A percentile compares a stretch with the other conserved stretches of the same genome.
Conservation (phyloP, 257 asterid genomes). For the Solanum dulcamara region DNA sequence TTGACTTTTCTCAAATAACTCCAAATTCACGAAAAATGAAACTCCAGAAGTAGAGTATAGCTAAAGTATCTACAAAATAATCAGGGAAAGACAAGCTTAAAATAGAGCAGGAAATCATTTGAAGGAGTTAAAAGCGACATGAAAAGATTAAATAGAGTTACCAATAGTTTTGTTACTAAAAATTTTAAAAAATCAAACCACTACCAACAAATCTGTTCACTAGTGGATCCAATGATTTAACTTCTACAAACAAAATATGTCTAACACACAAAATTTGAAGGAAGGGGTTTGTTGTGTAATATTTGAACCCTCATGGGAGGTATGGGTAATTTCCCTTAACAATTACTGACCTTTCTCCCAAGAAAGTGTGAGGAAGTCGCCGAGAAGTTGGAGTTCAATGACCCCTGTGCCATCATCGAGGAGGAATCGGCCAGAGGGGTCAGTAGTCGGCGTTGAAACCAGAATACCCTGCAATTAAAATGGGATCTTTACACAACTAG, state of each 20-base stretch:
- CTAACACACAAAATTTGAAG: neutral
- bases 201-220: neutral
- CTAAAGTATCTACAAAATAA: neutral
- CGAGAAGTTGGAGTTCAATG: conserved; percentile 34
- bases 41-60: neutral
- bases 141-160: neutral
- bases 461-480: conserved; percentile 46
- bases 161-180: neutral
- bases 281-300: neutral
- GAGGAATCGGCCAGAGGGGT: conserved; percentile 17
- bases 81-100: neutral
- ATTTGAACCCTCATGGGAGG: neutral
- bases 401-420: conserved; percentile 78
- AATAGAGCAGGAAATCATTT: neutral
- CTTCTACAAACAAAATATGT: neutral
- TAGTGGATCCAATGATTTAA: neutral
- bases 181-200: neutral
- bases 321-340: neutral
- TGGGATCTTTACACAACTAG: neutral
- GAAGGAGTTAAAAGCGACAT: neutral
- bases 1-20: neutral
- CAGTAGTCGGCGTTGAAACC: conserved; percentile 32
- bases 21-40: neutral
- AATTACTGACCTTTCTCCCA: conserved; percentile 46
- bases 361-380: conserved; percentile 25